Conservation (phyloP, 2,329 filamentous ascomycete genomes). For the Sporothrix schenckii region DNA sequence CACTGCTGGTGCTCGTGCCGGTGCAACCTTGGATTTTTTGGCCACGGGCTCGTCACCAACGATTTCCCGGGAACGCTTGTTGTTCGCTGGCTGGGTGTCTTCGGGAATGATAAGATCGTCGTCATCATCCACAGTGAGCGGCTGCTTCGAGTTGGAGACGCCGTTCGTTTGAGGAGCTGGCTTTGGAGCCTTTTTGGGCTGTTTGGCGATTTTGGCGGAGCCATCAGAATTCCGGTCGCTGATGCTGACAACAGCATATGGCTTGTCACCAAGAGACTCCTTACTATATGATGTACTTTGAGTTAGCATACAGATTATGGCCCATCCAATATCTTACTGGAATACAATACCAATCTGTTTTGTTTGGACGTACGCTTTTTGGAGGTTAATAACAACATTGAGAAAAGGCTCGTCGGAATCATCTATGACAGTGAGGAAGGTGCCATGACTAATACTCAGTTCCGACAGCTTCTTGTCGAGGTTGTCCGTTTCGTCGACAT, state of each 20-base stretch:
- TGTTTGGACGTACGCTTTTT: slow-evolving; percentile 57
- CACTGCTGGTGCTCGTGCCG: slow-evolving; percentile 34
- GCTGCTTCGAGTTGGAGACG: slow-evolving; percentile 41
- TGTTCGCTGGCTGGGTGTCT: slow-evolving; percentile 28
- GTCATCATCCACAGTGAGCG: slow-evolving; percentile 40
- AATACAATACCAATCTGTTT: background rate
- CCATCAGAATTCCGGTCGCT: slow-evolving; percentile 41
- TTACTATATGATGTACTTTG: slow-evolving; percentile 38
- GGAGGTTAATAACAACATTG: slow-evolving; percentile 71
- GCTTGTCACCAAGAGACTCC: slow-evolving; percentile 52
- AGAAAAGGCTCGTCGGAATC: slow-evolving; percentile 74
- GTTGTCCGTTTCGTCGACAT: slow-evolving; percentile 86
- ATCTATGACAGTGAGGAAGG: slow-evolving; percentile 82
- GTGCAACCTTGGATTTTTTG: slow-evolving; percentile 55
- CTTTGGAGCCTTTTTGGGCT: slow-evolving; percentile 49
- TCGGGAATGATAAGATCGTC: slow-evolving; percentile 43
- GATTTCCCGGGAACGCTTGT: slow-evolving; percentile 55
- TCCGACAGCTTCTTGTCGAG: slow-evolving; percentile 77
- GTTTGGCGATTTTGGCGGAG: slow-evolving; percentile 28
- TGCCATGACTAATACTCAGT: slow-evolving; percentile 71
- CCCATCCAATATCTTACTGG: background rate
- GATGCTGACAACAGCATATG: slow-evolving; percentile 53
- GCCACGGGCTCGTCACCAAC: slow-evolving; percentile 43
- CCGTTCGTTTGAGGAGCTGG: slow-evolving; percentile 48
- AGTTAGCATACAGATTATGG: background rate